Evolutionary conservation across 352 stramenopile genomes (phyloP).

Genomic region (Phytophthora podocarpi): DNA sequence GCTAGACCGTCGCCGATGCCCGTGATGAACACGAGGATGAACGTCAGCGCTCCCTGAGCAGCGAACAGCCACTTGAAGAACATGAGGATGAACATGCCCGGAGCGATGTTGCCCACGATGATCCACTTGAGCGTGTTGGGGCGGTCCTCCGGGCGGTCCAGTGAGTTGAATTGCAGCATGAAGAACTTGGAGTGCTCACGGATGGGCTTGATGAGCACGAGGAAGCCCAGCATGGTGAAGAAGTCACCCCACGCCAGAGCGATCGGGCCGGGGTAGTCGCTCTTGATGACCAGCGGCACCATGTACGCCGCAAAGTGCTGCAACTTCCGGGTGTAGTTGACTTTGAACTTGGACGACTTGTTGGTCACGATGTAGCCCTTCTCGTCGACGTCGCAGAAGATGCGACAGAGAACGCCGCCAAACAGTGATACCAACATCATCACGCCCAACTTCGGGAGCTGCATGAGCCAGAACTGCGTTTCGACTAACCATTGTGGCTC

Average conservation of each 20-base stretch:
- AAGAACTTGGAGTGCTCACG: slow-evolving; percentile 83
- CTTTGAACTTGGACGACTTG: slow-evolving; percentile 84
- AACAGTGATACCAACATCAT: slow-evolving; percentile 79
- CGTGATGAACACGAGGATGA: slow-evolving; percentile 86
- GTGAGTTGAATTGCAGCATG: slow-evolving; percentile 91
- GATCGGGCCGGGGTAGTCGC: slow-evolving; percentile 59
- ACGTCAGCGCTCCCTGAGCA: slow-evolving; percentile 55
- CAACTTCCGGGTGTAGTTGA: slow-evolving; percentile 90
- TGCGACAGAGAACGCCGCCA: slow-evolving; percentile 78
- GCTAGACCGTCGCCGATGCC: slow-evolving; percentile 79
- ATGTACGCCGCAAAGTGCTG: slow-evolving; percentile 87
- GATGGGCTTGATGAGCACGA: slow-evolving; percentile 86
- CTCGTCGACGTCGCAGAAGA: slow-evolving; percentile 80
- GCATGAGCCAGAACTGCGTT: slow-evolving; percentile 62
- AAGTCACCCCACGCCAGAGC: slow-evolving; percentile 85
- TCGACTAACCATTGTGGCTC: slow-evolving; percentile 55
- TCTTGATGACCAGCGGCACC: slow-evolving; percentile 79
- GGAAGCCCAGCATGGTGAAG: slow-evolving; percentile 80
- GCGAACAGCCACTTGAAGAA: slow-evolving; percentile 89
- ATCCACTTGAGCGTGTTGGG: slow-evolving; percentile 89
- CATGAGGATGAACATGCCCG: slow-evolving; percentile 78
- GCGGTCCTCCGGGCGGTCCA: slow-evolving; percentile 83
- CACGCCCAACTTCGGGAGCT: slow-evolving; percentile 67
- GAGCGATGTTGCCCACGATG: slow-evolving; percentile 74
- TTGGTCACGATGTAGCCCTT: slow-evolving; percentile 89